Conservation (phyloP, 1,284 basidiomycete genomes). For the Blastosporella zonata region DNA sequence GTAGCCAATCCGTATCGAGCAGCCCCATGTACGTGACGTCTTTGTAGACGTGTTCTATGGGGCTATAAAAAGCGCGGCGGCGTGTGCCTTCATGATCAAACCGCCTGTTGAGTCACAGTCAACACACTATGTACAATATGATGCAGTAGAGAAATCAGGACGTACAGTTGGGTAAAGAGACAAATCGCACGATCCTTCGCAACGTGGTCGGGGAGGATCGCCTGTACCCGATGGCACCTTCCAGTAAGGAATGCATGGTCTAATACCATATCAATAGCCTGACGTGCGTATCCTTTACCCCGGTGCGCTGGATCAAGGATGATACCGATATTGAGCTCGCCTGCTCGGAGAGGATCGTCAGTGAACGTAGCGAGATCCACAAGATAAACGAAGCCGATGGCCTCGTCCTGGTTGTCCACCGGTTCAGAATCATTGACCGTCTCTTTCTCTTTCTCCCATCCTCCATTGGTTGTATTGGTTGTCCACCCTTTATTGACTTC, state of each 20-base stretch:
- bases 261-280: conserved; percentile 43
- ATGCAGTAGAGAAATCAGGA: conserved; percentile 11
- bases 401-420: background rate
- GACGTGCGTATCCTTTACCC: conserved; percentile 40
- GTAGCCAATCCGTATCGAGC: conserved; percentile 59
- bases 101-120: conserved; percentile 30
- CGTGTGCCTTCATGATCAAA: conserved; percentile 61
- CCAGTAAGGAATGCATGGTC: conserved; percentile 46
- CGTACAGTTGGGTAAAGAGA: conserved; percentile 42
- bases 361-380: conserved; percentile 23
- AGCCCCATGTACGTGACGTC: conserved; percentile 59
- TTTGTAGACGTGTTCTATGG: conserved; percentile 46
- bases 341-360: conserved; percentile 26
- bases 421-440: too few species aligned
- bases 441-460: too few species aligned
- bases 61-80: conserved; percentile 47
- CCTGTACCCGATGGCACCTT: conserved; percentile 55
- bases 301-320: conserved; percentile 37
- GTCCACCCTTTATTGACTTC: background rate
- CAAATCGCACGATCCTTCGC: conserved; percentile 38
- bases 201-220: conserved; percentile 41
- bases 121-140: conserved; percentile 6
- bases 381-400: conserved; percentile 47
- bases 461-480: background rate
- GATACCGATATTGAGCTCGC: conserved; percentile 53